phyloP scores from a whole-genome alignment of 805 yeast species.

The Suhomyces sp. region DNA sequence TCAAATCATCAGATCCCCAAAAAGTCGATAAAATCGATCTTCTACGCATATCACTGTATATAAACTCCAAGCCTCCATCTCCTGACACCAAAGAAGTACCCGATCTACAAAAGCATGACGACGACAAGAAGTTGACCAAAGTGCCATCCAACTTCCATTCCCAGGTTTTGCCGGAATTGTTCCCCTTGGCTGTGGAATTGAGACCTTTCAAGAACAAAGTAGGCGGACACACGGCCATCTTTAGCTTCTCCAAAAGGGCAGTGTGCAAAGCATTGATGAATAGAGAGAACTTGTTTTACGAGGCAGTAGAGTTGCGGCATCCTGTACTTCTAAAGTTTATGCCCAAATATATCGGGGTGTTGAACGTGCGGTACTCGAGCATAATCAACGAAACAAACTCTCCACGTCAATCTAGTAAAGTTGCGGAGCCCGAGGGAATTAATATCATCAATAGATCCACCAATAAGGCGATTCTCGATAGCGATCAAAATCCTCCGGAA shows the following conservation, averaged over 20 bases:
- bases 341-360: conserved; percentile 93
- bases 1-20: conserved; percentile 7
- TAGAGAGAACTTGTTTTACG: conserved; percentile 90
- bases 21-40: not conserved
- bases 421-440: not conserved
- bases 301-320: conserved; percentile 75
- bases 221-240: conserved; percentile 98
- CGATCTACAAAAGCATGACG: not conserved
- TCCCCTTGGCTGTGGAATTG: conserved; percentile 79
- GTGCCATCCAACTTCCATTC: not conserved
- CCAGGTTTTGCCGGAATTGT: conserved; percentile 26
- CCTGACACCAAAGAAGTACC: not conserved
- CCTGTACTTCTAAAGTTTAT: conserved; percentile 75
- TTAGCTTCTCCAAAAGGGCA: conserved; percentile 84
- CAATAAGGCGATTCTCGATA: not conserved
- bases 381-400: conserved; percentile 31
- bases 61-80: conserved; percentile 1
- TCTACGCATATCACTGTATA: not conserved
- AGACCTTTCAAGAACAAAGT: conserved; percentile 91
- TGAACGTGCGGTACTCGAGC: conserved; percentile 80
- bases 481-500: conserved; percentile 51
- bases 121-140: not conserved
- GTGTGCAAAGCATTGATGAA: conserved; percentile 92
- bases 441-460: not conserved
- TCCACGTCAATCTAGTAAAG: not conserved